Percentiles rank a stretch among this genome's conserved stretches.
Conservation (phyloP, 805 yeast genomes). For the Yarrowia sp. region DNA sequence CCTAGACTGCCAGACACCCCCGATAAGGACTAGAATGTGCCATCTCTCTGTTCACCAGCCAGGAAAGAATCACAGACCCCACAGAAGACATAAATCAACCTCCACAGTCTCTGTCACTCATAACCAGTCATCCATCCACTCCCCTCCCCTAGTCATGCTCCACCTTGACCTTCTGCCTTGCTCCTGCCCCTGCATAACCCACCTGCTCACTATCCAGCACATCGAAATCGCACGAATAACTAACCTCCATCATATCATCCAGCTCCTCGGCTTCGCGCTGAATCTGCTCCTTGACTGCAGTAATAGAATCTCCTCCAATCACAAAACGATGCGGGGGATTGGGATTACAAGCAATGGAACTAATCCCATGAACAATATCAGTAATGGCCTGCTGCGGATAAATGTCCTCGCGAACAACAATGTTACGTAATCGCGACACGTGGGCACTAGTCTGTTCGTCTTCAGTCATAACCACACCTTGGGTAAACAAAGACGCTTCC, state of each 20-base stretch:
- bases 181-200: not conserved
- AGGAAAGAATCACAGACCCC: no score
- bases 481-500: constrained; percentile 15
- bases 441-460: not conserved
- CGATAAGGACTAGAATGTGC: no score
- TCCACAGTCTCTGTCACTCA: no score
- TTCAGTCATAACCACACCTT: constrained; percentile 1
- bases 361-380: constrained; percentile 18
- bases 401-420: constrained; percentile 1
- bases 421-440: not conserved
- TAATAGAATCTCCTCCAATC: not conserved
- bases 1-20: no score
- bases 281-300: not conserved
- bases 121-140: no score
- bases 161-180: not conserved
- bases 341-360: not conserved
- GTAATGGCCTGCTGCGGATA: not conserved
- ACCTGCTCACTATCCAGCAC: not conserved
- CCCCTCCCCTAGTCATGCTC: no score
- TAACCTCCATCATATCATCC: constrained; percentile 20
- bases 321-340: constrained; percentile 21
- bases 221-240: constrained; percentile 2
- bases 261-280: constrained; percentile 12
- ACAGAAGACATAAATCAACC: no score
- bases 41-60: no score